Conservation (phyloP, 73 alveolate genomes). For the Paramecium sonneborni region DNA sequence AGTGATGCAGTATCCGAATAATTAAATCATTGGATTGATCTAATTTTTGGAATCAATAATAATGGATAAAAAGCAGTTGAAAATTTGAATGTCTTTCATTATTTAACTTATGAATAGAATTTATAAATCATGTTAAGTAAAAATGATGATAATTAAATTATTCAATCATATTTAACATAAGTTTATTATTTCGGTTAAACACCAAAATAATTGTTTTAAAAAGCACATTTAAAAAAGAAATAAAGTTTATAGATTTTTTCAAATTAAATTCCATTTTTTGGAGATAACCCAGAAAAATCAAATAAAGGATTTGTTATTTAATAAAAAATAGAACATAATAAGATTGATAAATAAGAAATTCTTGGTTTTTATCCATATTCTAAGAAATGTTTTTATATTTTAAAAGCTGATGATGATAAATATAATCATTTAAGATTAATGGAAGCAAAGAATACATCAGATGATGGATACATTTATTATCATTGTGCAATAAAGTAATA, state of each 20-base stretch:
- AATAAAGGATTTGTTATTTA: slow-evolving; percentile 48
- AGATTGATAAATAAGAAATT: background rate
- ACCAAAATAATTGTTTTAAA: slow-evolving; percentile 82
- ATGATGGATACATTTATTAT: background rate
- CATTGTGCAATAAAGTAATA: background rate
- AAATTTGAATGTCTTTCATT: slow-evolving; percentile 69
- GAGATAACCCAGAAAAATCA: slow-evolving; percentile 25
- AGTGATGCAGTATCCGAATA: slow-evolving; percentile 69
- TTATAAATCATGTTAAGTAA: slow-evolving; percentile 72
- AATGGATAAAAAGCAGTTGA: slow-evolving; percentile 84
- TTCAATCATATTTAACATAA: slow-evolving; percentile 77
- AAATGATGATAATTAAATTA: slow-evolving; percentile 62
- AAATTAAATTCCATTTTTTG: slow-evolving; percentile 65
- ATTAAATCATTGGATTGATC: slow-evolving; percentile 82
- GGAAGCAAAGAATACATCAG: background rate
- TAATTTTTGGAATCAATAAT: slow-evolving; percentile 79
- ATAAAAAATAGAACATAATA: background rate
- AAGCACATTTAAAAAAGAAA: slow-evolving; percentile 63
- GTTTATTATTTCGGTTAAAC: slow-evolving; percentile 90
- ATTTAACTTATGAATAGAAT: slow-evolving; percentile 78
- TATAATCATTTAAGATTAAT: background rate
- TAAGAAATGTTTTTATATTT: background rate
- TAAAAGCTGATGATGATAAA: background rate
- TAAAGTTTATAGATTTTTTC: slow-evolving; percentile 41
- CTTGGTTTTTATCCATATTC: background rate